Evolutionary conservation across 257 asterid genomes (phyloP), one percentile per base, ranked within the genome.

Genomic region (Euphrasia confusa): DNA sequence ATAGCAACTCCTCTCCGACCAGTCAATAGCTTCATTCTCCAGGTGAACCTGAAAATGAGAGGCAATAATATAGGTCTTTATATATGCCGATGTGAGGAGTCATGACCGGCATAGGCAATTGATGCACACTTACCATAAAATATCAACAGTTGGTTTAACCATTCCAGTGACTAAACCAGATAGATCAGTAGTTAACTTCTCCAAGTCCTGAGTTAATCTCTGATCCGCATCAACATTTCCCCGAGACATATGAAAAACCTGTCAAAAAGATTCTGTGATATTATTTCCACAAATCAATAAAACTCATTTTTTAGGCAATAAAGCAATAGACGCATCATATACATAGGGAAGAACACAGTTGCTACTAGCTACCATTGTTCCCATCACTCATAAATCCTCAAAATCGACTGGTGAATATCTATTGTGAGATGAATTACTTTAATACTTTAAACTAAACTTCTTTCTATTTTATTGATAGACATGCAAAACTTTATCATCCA

Each of bases 121-220:
- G 32, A 33, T 55, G 50, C 62, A 49, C 33, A 67, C 91, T 72
- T 71, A 83, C 99, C 99, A 93, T 70, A 89, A 70, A 59, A 93
- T 93, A 83, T 93, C 99, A 14, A 93, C 99, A 30, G 95, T 85
- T 61, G 99, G 99, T 69, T 93, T 93, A 64, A 93, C 97, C 99
- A 93, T 89, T 74, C 99, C 99, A 69, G 99, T 93, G 54, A 93
- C 99, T 80, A 93, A 77, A 60, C 99, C 92, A 67, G 99, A 89
- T 73, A 93, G 79, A 68, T 93, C 99, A 27, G 87, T 58, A 8
- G 96, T 89, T 72, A 93, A 81, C 85, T 87, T 93, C 84, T 93
- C 99, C 80, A 93, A 78, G 85, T 93, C 96, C 71, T 85, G 99
- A 27, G 99, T 93, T 72, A 89, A 75, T 75, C 99, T 83, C 81